phyloP scores from a whole-genome alignment of 202 grass and related monocot species.

The Saccharum hybrid region DNA sequence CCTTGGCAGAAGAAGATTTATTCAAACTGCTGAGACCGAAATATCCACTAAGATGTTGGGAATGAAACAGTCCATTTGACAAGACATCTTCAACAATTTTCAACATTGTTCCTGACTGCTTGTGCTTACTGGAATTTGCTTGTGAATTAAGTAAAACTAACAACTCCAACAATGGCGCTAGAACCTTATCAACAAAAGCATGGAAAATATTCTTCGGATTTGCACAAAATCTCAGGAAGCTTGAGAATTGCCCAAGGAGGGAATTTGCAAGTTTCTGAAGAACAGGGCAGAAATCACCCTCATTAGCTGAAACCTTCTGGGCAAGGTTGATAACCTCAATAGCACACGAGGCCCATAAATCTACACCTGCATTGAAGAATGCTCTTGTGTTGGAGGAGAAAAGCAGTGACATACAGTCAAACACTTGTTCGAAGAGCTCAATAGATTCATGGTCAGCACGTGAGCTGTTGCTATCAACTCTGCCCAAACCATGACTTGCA shows the following conservation, averaged over 20 bases:
- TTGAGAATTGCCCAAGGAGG: constrained; percentile 78
- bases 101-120: constrained; percentile 50
- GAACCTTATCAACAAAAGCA: constrained; percentile 76
- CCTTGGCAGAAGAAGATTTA: constrained; percentile 44
- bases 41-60: constrained; percentile 84
- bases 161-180: constrained; percentile 74
- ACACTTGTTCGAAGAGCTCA: too few relatives aligned
- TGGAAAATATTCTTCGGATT: constrained; percentile 94
- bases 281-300: constrained; percentile 49
- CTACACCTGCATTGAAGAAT: too few relatives aligned
- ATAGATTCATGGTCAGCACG: too few relatives aligned
- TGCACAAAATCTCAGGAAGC: constrained; percentile 77
- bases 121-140: constrained; percentile 49
- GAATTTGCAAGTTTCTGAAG: constrained; percentile 58
- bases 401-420: too few relatives aligned
- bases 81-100: constrained; percentile 81
- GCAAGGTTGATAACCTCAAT: too few relatives aligned
- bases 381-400: too few relatives aligned
- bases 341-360: too few relatives aligned
- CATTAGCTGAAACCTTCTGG: too few relatives aligned
- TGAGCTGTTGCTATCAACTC: too few relatives aligned
- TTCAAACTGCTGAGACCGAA: constrained; percentile 71
- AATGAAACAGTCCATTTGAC: constrained; percentile 84
- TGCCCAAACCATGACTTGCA: too few relatives aligned
- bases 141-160: constrained; percentile 85